Evolutionary conservation across 1,284 basidiomycete genomes (phyloP).

Genomic region (Irpex sp.): DNA sequence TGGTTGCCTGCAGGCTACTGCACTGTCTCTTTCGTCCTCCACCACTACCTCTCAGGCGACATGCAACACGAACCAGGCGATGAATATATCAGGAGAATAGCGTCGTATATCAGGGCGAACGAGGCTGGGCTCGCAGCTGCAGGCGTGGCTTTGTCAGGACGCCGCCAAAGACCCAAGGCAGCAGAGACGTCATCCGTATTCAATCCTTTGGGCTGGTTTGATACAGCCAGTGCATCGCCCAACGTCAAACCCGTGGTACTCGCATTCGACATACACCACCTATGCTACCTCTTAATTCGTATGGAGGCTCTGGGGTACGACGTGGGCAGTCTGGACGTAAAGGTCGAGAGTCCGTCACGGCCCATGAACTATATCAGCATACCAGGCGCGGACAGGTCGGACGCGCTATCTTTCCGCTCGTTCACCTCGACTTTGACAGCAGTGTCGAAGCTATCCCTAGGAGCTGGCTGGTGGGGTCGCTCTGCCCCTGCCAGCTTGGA

Average conservation of each 20-base stretch:
- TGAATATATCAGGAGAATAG: conserved; percentile 65
- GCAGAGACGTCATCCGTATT: conserved; percentile 38
- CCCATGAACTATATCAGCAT: conserved; percentile 74
- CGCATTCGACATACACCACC: conserved; percentile 74
- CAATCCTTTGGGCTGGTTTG: conserved; percentile 67
- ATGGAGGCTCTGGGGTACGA: conserved; percentile 75
- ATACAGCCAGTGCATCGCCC: conserved; percentile 28
- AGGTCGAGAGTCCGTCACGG: conserved; percentile 63
- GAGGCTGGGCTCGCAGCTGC: conserved; percentile 69
- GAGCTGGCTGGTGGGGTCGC: conserved; percentile 66
- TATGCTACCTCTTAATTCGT: conserved; percentile 86
- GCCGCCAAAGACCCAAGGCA: conserved; percentile 38
- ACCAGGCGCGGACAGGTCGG: conserved; percentile 56
- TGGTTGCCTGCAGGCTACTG: conserved; percentile 6
- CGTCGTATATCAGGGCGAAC: conserved; percentile 66
- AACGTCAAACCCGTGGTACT: conserved; percentile 58
- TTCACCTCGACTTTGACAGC: conserved; percentile 76
- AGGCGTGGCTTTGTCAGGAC: conserved; percentile 42
- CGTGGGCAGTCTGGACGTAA: conserved; percentile 80
- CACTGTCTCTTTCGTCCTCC: neutral
- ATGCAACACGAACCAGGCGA: conserved; percentile 72
- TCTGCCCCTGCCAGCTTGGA: conserved; percentile 59
- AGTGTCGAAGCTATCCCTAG: conserved; percentile 73
- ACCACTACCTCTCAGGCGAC: conserved; percentile 14
- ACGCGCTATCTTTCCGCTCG: conserved; percentile 76